Conservation (phyloP, 345 rosid species). For the Lumnitzera littorea region DNA sequence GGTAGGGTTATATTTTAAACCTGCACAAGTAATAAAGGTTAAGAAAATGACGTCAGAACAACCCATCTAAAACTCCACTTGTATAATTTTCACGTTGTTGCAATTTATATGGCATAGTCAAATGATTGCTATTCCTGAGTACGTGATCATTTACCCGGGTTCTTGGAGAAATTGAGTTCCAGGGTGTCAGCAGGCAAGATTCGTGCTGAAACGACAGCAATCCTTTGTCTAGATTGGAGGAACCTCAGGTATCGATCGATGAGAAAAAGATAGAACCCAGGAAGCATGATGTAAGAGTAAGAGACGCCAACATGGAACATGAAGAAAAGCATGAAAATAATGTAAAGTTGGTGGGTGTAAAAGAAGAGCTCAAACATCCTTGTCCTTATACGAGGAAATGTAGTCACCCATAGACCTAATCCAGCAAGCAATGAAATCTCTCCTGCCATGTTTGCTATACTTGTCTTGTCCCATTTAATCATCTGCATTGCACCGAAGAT, state of each 20-base stretch:
- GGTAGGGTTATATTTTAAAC: slow-evolving; percentile 52
- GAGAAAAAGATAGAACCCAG: slow-evolving; percentile 54
- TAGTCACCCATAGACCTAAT: slow-evolving; percentile 39
- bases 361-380: slow-evolving; percentile 24
- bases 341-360: slow-evolving; percentile 53
- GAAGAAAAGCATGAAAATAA: slow-evolving; percentile 37
- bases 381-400: slow-evolving; percentile 30
- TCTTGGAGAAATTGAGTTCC: slow-evolving; percentile 53
- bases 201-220: slow-evolving; percentile 33
- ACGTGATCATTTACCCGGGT: slow-evolving; percentile 19
- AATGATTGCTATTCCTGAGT: not conserved
- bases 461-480: slow-evolving; percentile 33
- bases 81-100: no score
- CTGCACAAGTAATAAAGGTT: slow-evolving; percentile 15
- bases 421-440: slow-evolving; percentile 38
- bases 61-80: not conserved
- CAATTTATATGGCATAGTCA: not conserved
- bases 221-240: slow-evolving; percentile 38
- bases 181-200: slow-evolving; percentile 36
- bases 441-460: slow-evolving; percentile 41
- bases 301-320: slow-evolving; percentile 44
- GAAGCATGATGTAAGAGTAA: slow-evolving; percentile 35
- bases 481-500: slow-evolving; percentile 15
- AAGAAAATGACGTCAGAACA: no score
- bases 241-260: slow-evolving; percentile 49